These are phyloP conservation scores for Thalassiosira hispida DNA, from an alignment of 352 stramenopile genomes.

Conservation along the genomic window DNA sequence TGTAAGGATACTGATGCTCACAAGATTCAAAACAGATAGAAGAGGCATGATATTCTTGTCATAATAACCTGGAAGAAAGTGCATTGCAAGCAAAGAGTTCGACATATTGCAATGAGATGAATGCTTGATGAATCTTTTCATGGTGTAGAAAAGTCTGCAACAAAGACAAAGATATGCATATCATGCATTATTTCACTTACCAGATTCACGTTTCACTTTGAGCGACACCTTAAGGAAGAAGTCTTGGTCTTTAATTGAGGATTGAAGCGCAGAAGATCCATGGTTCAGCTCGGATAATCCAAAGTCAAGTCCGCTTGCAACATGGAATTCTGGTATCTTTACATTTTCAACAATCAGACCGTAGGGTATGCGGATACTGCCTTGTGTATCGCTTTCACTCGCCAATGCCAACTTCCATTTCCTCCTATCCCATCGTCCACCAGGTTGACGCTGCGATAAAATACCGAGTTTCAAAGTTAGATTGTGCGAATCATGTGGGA, in stretches of 20 bases:
- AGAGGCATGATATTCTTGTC: constrained; percentile 68
- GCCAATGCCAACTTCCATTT: constrained; percentile 63
- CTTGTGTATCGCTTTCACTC: constrained; percentile 48
- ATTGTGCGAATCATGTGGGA: constrained; percentile 66
- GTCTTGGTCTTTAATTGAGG: constrained; percentile 21
- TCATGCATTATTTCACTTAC: constrained; percentile 9
- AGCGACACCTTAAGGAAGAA: constrained; percentile 53
- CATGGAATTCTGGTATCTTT: constrained; percentile 54
- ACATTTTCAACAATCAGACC: constrained; percentile 62
- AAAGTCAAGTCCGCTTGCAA: constrained; percentile 52
- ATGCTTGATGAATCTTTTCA: background rate
- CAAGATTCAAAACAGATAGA: constrained; percentile 54
- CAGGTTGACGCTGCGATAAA: constrained; percentile 36
- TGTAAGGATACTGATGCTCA: constrained; percentile 42
- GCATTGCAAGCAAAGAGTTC: background rate
- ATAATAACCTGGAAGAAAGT: constrained; percentile 44
- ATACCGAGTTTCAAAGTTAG: constrained; percentile 55
- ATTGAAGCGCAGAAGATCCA: constrained; percentile 6
- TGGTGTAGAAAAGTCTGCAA: background rate
- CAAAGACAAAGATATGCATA: constrained; percentile 1
- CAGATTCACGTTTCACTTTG: constrained; percentile 43
- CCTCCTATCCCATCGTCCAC: constrained; percentile 54
- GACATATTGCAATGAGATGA: background rate
- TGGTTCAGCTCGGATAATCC: constrained; percentile 43
- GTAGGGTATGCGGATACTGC: constrained; percentile 46